These are phyloP conservation scores for Sclerospora graminicola DNA, from an alignment of 352 stramenopile species.

Conservation along the genomic window DNA sequence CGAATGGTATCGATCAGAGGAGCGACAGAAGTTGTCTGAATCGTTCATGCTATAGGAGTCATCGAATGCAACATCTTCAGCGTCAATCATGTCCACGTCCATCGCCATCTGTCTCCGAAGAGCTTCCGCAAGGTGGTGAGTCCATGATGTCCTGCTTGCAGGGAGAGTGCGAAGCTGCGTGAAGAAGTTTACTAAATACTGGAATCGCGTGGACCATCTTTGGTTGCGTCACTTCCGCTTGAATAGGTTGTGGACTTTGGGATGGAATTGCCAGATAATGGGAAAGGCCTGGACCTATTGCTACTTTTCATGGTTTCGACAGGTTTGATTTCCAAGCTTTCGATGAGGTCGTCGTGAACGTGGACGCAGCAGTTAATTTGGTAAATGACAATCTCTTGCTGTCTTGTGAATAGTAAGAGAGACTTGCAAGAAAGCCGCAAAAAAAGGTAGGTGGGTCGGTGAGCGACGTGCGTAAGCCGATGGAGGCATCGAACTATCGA, in stretches of 20 bases:
- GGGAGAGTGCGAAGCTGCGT: conserved; percentile 11
- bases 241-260: background rate
- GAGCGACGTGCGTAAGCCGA: conserved; percentile 25
- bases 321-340: background rate
- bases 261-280: background rate
- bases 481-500: conserved; percentile 17
- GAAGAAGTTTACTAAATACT: conserved; percentile 17
- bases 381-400: conserved; percentile 6
- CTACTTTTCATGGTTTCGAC: conserved; percentile 7
- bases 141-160: conserved; percentile 2
- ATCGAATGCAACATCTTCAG: conserved; percentile 9
- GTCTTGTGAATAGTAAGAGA: conserved; percentile 6
- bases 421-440: conserved; percentile 26
- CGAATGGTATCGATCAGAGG: conserved; percentile 28
- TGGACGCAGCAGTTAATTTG: conserved; percentile 4
- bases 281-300: background rate
- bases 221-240: background rate
- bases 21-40: conserved; percentile 6
- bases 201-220: conserved; percentile 5
- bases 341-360: background rate
- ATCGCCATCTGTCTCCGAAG: conserved; percentile 20
- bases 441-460: conserved; percentile 8
- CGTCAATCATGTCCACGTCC: conserved; percentile 6
- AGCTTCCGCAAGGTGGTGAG: conserved; percentile 13
- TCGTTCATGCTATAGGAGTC: background rate